phyloP scores from a whole-genome alignment of 257 asterid species.

The Solanum acaule region DNA sequence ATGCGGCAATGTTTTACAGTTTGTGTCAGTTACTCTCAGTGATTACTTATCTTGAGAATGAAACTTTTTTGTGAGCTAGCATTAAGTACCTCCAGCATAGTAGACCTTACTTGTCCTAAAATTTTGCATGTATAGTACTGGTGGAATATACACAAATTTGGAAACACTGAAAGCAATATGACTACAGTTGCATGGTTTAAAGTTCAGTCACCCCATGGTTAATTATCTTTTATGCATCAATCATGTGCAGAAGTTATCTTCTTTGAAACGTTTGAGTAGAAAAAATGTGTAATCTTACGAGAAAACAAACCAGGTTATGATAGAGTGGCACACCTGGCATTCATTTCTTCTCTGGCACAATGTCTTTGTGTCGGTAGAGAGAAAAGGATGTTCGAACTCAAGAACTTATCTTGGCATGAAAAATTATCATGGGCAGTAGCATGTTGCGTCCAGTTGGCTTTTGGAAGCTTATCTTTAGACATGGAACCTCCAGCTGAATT shows the following conservation, averaged over 20 bases:
- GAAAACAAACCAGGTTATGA: neutral
- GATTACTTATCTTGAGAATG: neutral
- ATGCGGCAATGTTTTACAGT: neutral
- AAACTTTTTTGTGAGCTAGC: neutral
- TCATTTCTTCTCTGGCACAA: conserved; percentile 27
- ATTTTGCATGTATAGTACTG: neutral
- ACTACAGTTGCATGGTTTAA: neutral
- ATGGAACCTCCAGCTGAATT: conserved; percentile 24
- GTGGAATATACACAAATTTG: neutral
- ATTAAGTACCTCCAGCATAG: neutral
- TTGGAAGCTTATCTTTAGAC: conserved; percentile 23
- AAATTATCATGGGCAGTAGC: conserved; percentile 56
- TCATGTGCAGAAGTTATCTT: neutral
- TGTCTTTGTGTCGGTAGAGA: conserved; percentile 68
- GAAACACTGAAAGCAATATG: neutral
- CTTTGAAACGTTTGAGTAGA: neutral
- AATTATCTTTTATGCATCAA: neutral
- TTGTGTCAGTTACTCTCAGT: neutral
- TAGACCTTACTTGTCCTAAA: neutral
- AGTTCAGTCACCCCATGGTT: neutral
- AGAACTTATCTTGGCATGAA: conserved; percentile 45
- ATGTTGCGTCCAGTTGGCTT: conserved; percentile 65
- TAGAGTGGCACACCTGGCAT: conserved; percentile 40
- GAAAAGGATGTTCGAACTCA: conserved; percentile 55
- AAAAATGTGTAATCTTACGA: neutral